Base-by-base conservation (phyloP, 805 yeast genomes). In the Saturnispora dispora region DNA sequence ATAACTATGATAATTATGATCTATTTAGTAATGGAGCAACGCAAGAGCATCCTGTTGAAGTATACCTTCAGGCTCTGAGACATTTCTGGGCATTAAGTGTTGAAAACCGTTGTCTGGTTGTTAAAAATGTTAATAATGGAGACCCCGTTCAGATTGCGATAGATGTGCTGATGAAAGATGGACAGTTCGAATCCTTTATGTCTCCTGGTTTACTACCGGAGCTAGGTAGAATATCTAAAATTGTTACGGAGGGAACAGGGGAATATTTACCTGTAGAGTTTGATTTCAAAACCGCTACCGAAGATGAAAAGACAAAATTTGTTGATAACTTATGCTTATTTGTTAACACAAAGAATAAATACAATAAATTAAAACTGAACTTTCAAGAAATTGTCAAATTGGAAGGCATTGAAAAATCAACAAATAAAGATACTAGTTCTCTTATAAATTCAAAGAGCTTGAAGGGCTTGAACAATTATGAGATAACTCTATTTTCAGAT, bases 51-150 rank as follows among this genome's bases (percentile, higher is more conserved):
- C 43, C 28, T 9, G 37, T 35, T 23, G 47, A 48, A 11, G 79
- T 84, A 20, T 88, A 86, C 61, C 64, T 91, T 49, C 96, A 88
- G 63, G 96, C 95, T 2, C 68, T 89, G 36, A 73, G 96, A 41
- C 95, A 89, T 64, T 83, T 93, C 56, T 93, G 98, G 97, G 84
- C 89, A 1, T 67, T 93, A 54, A 78, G 95, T 0, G 83, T 85
- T 4, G 89, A 83, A 57, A 84, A 84, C 2, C 71, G 96, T 52
- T 88, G 96, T 63, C 68, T 93, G n/a, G 76, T 86, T 4, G 75
- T 84, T 1, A 73, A 93, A 52, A 88, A 89, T 62, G 81, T 84
- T 8, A 77, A 76, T 20, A 75, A 83, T 0, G 77, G 73, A 4
- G 73, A 70, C 39, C 82, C 88, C 0, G 71, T 79, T 15, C 73